phyloP scores from a whole-genome alignment of 2,329 filamentous ascomycete genomes.

The Ophiostoma ips region DNA sequence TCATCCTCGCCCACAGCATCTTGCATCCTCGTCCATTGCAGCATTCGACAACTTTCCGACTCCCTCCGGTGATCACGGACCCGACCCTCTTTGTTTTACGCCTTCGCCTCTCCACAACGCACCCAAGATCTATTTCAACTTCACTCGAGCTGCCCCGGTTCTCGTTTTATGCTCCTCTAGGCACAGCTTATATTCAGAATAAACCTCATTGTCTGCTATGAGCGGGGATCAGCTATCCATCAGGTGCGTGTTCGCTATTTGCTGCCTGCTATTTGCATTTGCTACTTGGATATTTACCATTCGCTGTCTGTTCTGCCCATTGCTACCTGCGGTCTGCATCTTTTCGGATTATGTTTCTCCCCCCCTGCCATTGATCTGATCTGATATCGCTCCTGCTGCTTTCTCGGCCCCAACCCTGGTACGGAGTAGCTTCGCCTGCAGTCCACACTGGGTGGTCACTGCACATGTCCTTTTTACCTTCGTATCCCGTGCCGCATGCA shows the following conservation, averaged over 20 bases:
- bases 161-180: conserved; percentile 1
- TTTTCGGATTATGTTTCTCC: too few species aligned
- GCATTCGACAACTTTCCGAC: conserved; percentile 2
- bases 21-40: not conserved
- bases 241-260: conserved; percentile 24
- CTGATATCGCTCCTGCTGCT: too few species aligned
- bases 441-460: not conserved
- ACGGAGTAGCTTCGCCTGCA: too few species aligned
- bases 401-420: too few species aligned
- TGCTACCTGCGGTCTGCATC: not conserved
- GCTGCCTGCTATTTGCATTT: not conserved
- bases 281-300: too few species aligned
- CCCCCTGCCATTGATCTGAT: too few species aligned
- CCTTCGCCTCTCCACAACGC: not conserved
- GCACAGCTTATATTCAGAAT: conserved; percentile 1
- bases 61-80: conserved; percentile 4
- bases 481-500: conserved; percentile 2
- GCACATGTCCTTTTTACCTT: not conserved
- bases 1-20: not conserved
- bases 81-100: not conserved
- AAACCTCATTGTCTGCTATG: conserved; percentile 37
- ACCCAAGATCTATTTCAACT: not conserved
- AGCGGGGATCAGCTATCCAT: conserved; percentile 43
- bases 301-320: not conserved
- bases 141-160: not conserved